A percentile compares a stretch with the other conserved stretches of the same genome.
Conservation (phyloP, 352 stramenopile genomes). For the Globisporangium carolinianum region DNA sequence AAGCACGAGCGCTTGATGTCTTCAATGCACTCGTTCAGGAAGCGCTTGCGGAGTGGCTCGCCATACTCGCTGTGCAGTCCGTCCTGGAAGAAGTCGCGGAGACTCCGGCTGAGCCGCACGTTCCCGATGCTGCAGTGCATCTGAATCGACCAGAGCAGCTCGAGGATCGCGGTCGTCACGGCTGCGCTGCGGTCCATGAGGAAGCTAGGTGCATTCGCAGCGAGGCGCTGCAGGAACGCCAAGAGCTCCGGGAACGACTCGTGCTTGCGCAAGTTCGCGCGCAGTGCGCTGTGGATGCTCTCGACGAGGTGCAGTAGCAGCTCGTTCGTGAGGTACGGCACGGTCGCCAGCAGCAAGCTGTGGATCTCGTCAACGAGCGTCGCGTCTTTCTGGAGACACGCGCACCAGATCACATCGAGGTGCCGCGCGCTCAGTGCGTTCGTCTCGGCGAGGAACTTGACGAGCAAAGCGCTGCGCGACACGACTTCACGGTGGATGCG, state of each 20-base stretch:
- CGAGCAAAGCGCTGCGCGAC: slow-evolving; percentile 64
- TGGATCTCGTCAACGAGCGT: slow-evolving; percentile 82
- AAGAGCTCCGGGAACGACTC: slow-evolving; percentile 66
- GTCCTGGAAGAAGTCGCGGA: slow-evolving; percentile 79
- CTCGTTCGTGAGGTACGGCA: slow-evolving; percentile 68
- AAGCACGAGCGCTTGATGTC: slow-evolving; percentile 73
- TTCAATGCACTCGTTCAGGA: slow-evolving; percentile 68
- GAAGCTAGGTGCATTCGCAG: slow-evolving; percentile 55
- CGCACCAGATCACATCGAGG: slow-evolving; percentile 75
- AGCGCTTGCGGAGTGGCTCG: slow-evolving; percentile 56
- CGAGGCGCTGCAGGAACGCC: slow-evolving; percentile 74
- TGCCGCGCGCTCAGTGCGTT: slow-evolving; percentile 59
- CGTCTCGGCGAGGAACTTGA: slow-evolving; percentile 83
- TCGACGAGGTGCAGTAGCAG: slow-evolving; percentile 67
- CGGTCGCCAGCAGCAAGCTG: slow-evolving; percentile 61
- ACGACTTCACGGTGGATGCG: slow-evolving; percentile 86
- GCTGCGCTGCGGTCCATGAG: slow-evolving; percentile 58
- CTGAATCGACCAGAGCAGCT: slow-evolving; percentile 82
- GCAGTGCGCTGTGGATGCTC: slow-evolving; percentile 51
- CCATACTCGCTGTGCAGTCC: slow-evolving; percentile 67
- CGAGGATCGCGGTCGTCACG: slow-evolving; percentile 59
- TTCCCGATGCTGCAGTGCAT: slow-evolving; percentile 57
- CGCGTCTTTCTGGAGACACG: slow-evolving; percentile 80
- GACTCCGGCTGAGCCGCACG: slow-evolving; percentile 48
- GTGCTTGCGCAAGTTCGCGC: slow-evolving; percentile 38